Conservation (phyloP, 2,329 filamentous ascomycete genomes). For the Aspergillaceae sp. region DNA sequence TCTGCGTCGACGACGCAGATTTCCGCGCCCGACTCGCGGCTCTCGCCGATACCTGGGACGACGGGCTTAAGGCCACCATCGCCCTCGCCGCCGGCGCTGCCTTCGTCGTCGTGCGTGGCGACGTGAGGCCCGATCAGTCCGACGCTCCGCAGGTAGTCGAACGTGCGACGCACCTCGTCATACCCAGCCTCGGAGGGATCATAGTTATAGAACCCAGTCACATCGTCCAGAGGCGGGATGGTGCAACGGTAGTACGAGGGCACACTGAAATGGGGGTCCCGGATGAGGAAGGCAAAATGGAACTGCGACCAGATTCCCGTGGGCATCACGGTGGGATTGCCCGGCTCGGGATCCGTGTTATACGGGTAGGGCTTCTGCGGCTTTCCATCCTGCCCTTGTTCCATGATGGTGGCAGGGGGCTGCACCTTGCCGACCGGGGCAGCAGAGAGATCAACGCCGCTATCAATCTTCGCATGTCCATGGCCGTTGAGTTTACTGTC, state of each 20-base stretch:
- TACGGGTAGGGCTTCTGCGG: conserved; percentile 47
- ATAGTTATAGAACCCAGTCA: conserved; percentile 82
- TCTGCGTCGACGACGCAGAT: conserved; percentile 91
- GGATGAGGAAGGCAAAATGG: conserved; percentile 94
- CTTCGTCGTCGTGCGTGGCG: conserved; percentile 36
- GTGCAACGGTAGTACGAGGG: conserved; percentile 94
- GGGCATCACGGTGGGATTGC: conserved; percentile 81
- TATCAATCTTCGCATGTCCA: conserved; percentile 2
- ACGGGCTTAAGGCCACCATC: conserved; percentile 19
- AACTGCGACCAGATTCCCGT: conserved; percentile 64
- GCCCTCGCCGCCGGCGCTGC: conserved; percentile 23
- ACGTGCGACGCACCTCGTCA: conserved; percentile 72
- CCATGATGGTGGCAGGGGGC: not conserved
- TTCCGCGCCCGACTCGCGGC: conserved; percentile 37
- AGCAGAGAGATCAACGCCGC: conserved; percentile 4
- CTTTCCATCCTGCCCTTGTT: not conserved
- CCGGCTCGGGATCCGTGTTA: conserved; percentile 49
- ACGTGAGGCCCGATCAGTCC: conserved; percentile 62
- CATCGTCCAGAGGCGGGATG: conserved; percentile 69
- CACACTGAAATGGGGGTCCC: conserved; percentile 83
- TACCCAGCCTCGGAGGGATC: conserved; percentile 86
- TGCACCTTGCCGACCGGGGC: conserved; percentile 2
- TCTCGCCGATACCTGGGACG: conserved; percentile 13
- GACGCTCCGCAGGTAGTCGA: conserved; percentile 68
- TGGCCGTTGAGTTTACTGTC: conserved; percentile 11